Base-by-base conservation (phyloP, 2,329 filamentous ascomycete genomes). In the Trichophyton equinum region DNA sequence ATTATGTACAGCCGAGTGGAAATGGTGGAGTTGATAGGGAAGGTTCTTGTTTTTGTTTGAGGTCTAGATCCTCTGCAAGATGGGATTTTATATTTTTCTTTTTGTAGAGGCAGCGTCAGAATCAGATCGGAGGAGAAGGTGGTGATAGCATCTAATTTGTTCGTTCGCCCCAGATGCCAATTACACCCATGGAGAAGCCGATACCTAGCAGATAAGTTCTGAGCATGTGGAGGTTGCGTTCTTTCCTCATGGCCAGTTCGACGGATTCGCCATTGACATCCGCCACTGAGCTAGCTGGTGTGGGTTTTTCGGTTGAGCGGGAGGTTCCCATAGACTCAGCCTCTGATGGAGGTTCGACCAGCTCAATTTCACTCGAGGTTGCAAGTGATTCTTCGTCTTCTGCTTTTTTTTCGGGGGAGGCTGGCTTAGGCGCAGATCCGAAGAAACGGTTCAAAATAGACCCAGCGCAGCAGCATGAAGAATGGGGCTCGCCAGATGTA, bases 121-220 rank as follows among this genome's bases (percentile, higher is more conserved):
- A 30, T 30, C 27, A 30, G 27, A 30, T 30, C n/a, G 40, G 15
- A 44, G n/a, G 40, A 44, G 15, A 44, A 44, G 6, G 6, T 30
- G 27, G 27, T n/a, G 27, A 25, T 6, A 13, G 49, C 22, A 53
- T 13, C 22, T 53, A 53, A n/a, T n/a, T 53, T 11, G 25, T 53
- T n/a, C 55, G 55, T 65, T 79, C 77, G 1, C 77, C 77, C 77
- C 77, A 79, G 30, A 79, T 72, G 6, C 77, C 77, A 46, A 79
- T 74, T 59, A 79, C 74, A 20, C 73, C 74, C 72, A 78, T 76
- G 1, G 73, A 72, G 61, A 78, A 72, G 1, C 74, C 77, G 57
- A 75, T 49, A 0, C 74, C 76, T 46, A 74, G 71, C 38, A 77
- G 67, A 63, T 71, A 73, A 30, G 71, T 69, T 40, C 76, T 70